A percentile compares a stretch with the other conserved stretches of the same genome.
These are phyloP conservation scores for Nadsonia fulvescens DNA, from an alignment of 805 yeast species.

Conservation along the genomic window DNA sequence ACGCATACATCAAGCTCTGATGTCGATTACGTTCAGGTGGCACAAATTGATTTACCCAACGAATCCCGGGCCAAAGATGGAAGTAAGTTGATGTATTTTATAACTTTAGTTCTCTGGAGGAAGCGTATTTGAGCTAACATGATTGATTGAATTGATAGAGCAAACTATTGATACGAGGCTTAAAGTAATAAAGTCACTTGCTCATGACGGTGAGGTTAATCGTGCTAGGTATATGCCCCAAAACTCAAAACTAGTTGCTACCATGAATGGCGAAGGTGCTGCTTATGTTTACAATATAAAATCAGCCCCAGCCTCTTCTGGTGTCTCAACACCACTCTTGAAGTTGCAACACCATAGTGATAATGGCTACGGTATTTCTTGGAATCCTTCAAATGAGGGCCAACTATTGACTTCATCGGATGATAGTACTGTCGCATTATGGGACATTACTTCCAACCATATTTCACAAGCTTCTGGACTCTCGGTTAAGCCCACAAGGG, in stretches of 20 bases:
- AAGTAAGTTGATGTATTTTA: conserved; percentile 3
- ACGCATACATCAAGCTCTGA: conserved; percentile 42
- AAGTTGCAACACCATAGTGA: conserved; percentile 27
- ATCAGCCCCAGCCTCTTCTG: conserved; percentile 4
- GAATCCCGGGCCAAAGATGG: conserved; percentile 1
- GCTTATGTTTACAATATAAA: conserved; percentile 15
- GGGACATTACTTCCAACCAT: conserved; percentile 33
- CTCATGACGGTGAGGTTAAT: conserved; percentile 52
- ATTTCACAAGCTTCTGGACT: no score
- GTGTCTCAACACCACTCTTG: no score
- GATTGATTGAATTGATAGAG: neutral
- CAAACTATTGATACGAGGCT: conserved; percentile 1
- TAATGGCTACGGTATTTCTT: conserved; percentile 57
- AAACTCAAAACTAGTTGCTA: conserved; percentile 29
- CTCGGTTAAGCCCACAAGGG: no score
- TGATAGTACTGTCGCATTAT: conserved; percentile 49
- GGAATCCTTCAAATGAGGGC: conserved; percentile 31
- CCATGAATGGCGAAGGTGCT: conserved; percentile 29
- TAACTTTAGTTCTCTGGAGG: conserved; percentile 1
- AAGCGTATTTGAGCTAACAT: conserved; percentile 1
- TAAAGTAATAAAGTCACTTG: conserved; percentile 28
- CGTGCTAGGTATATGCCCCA: conserved; percentile 35
- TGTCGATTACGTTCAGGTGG: conserved; percentile 26
- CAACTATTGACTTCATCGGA: conserved; percentile 44
- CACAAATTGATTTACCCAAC: conserved; percentile 21